Base-by-base conservation (phyloP, 306 rosid genomes). In the Begonia fuchsioides region DNA sequence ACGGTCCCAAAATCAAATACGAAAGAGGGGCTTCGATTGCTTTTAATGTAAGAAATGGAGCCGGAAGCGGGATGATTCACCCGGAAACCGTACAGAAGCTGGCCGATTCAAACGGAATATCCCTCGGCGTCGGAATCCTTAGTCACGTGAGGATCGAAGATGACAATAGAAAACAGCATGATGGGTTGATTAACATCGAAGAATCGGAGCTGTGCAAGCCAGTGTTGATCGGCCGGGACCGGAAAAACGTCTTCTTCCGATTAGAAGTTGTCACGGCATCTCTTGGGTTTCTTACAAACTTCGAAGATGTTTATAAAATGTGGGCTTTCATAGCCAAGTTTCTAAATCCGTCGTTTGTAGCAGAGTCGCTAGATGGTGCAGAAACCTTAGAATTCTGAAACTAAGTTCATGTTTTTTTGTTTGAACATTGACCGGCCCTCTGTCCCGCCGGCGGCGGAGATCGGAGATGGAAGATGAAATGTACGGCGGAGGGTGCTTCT, bases 11-110 rank as follows among this genome's bases (percentile, higher is more conserved):
- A 63, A 90, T 90, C 61, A 90, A 90, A 64, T 90, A 90, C 50
- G 97, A 90, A 69, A 75, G 97, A 61, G 97, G 97, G 52, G 95
- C 95, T 5, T 79, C 95, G 0, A 83, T 90, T 32, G 97, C 97
- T 49, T 90, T 90, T 61, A 90, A 90, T 62, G 71, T 90, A 39
- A 78, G 83, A 56, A 80, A 75, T 39, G 47, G 73, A 64, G 57
- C 53, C 20, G 74, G 79, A 12, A 63, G 70, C 52, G 87, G 80
- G 60, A 69, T 79, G 46, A 72, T 90, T 58, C 79, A 79, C 67
- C 97, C 97, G 12, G 98, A 90, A 71, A 66, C 72, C 38, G 94
- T 90, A 69, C 97, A 81, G 67, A 84, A 62, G 69, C 75, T 90
- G 41, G 98, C 98, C 10, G 98, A 90, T 43, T 78, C 64, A 17